A percentile compares a stretch with the other conserved stretches of the same genome.
Conservation (phyloP, 805 yeast species). For the Hanseniaspora nectarophila region DNA sequence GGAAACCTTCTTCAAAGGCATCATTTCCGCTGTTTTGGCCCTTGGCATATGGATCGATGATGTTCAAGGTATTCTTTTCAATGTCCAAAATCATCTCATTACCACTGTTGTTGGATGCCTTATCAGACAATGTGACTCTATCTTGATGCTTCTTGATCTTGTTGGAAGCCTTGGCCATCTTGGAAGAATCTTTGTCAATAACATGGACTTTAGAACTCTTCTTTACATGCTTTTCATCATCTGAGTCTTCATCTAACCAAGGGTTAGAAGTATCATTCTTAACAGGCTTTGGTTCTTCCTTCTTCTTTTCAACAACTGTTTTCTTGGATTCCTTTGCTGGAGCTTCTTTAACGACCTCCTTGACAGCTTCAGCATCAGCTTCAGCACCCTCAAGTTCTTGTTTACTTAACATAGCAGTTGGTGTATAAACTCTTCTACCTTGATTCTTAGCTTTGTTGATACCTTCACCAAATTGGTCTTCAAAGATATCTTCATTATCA, state of each 20-base stretch:
- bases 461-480: constrained; percentile 29
- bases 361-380: constrained; percentile 1
- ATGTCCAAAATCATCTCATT: constrained; percentile 30
- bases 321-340: constrained; percentile 14
- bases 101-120: constrained; percentile 15
- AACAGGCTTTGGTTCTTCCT: background rate
- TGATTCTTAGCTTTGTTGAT: constrained; percentile 46
- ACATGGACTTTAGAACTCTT: constrained; percentile 37
- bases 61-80: constrained; percentile 39
- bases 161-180: constrained; percentile 37
- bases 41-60: constrained; percentile 39
- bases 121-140: constrained; percentile 21
- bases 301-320: constrained; percentile 1
- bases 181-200: constrained; percentile 41
- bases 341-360: background rate
- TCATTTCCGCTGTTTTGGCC: constrained; percentile 33
- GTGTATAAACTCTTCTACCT: constrained; percentile 76
- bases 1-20: constrained; percentile 35
- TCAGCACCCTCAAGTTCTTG: constrained; percentile 39
- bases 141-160: constrained; percentile 30
- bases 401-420: constrained; percentile 29
- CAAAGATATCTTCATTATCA: constrained; percentile 32
- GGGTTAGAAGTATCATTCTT: constrained; percentile 30
- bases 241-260: constrained; percentile 36
- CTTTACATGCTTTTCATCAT: constrained; percentile 24